A percentile compares a stretch with the other conserved stretches of the same genome.
Conservation (phyloP, 495 filamentous ascomycete species). For the Durotheca rogersii region DNA sequence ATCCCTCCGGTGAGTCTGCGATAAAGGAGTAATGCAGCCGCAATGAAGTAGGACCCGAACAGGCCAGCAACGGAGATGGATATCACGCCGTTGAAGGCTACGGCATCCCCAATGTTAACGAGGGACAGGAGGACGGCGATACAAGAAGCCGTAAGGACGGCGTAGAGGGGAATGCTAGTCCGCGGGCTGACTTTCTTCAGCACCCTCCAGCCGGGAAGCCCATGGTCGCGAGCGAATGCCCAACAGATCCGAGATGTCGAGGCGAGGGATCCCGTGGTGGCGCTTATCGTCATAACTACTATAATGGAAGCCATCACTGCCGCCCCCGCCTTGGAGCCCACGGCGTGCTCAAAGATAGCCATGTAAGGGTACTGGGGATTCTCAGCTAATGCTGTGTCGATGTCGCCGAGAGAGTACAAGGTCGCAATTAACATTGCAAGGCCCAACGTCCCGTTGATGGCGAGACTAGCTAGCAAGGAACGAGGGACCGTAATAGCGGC, state of each 20-base stretch:
- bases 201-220: too few species aligned
- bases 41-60: constrained; percentile 46
- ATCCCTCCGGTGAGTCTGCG: constrained; percentile 32
- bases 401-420: constrained; percentile 55
- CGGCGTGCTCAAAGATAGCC: constrained; percentile 41
- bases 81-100: constrained; percentile 52
- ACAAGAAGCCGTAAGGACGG: constrained; percentile 40
- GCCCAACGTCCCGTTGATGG: constrained; percentile 52
- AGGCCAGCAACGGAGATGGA: constrained; percentile 45
- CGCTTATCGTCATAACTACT: constrained; percentile 37
- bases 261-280: constrained; percentile 41
- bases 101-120: constrained; percentile 51
- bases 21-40: constrained; percentile 43
- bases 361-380: constrained; percentile 51
- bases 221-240: constrained; percentile 57
- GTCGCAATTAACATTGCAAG: constrained; percentile 55
- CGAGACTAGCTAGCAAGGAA: constrained; percentile 52
- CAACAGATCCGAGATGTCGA: constrained; percentile 55
- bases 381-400: constrained; percentile 42
- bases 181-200: too few species aligned
- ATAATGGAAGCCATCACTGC: constrained; percentile 39
- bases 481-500: constrained; percentile 58
- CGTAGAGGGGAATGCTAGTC: constrained; percentile 42
- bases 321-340: constrained; percentile 36
- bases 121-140: constrained; percentile 47